Base-by-base conservation (phyloP, 352 stramenopile genomes). In the Phytophthora lateralis region DNA sequence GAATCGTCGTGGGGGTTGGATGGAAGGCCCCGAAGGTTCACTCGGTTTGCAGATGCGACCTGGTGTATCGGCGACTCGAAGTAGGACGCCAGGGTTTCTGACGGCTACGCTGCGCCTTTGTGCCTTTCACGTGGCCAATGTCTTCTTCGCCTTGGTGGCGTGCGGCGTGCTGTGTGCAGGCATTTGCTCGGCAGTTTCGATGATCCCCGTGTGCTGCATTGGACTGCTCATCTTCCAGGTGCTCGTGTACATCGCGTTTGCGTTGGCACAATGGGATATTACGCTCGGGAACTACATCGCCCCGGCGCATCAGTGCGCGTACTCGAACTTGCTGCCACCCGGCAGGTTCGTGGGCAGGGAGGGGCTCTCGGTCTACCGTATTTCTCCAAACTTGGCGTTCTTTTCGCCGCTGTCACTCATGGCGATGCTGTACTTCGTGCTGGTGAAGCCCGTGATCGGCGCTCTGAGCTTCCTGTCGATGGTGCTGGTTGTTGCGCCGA, bases 341-440 rank as follows among this genome's bases (percentile, higher is more conserved):
- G 58, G 63, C 15, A 45, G 45, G 9, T 35, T 53, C 17, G 27
- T 75, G 21, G 45, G 50, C 7, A 60, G 55, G 7, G 34, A 61
- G 1, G 51, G 49, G 1, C 29, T 69, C 20, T 72, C 63, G 35
- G 73, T 73, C 30, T 66, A 75, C 49, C 71, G 76, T 0, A 69
- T 91, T 21, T 66, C 78, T 15, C 74, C 80, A 7, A 73, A 58
- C 15, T 62, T 91, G 14, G 47, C 69, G 34, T 56, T 60, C 58
- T 86, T 90, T 63, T 91, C 80, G 20, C 80, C 78, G 50, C 38
- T 88, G 30, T 86, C 80, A 24, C 67, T 91, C 37, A 78, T 86
- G 68, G 78, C 75, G 67, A 73, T 89, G 55, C 69, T 90, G 39
- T 91, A 91, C 58, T 90, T 88, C 50, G 55, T 79, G 49, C 63